These are phyloP conservation scores for Talaromyces marneffei DNA, from an alignment of 2,329 filamentous ascomycete species.

Conservation along the genomic window DNA sequence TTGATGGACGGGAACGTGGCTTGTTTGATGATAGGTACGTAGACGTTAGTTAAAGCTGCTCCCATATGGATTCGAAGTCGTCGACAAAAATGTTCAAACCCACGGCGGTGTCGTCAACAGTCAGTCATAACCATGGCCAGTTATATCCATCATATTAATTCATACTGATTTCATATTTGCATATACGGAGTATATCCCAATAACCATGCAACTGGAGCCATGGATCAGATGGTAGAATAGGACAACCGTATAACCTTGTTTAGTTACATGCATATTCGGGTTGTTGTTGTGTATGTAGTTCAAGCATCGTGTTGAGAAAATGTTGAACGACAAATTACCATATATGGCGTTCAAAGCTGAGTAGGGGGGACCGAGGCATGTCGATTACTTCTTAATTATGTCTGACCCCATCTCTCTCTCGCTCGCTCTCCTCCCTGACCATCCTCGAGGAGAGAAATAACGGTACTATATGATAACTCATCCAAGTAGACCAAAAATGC, in stretches of 20 bases:
- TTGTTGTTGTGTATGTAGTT: too few relatives aligned
- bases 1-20: background rate
- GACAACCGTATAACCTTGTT: background rate
- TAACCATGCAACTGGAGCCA: background rate
- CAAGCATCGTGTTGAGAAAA: too few relatives aligned
- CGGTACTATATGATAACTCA: too few relatives aligned
- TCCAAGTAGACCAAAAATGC: conserved; percentile 2
- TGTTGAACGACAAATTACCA: background rate
- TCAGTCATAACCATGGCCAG: too few relatives aligned
- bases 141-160: background rate
- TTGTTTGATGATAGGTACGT: background rate
- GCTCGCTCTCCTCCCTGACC: background rate
- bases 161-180: background rate
- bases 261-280: too few relatives aligned
- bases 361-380: background rate
- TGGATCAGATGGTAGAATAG: background rate
- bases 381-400: background rate
- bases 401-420: background rate
- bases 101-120: too few relatives aligned
- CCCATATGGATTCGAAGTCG: too few relatives aligned
- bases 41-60: too few relatives aligned
- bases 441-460: background rate
- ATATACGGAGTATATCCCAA: background rate
- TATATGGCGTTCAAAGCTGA: too few relatives aligned
- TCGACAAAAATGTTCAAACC: too few relatives aligned